These are phyloP conservation scores for Agaricus sinodeliciosus DNA, from an alignment of 768 basidiomycete species.

Conservation along the genomic window DNA sequence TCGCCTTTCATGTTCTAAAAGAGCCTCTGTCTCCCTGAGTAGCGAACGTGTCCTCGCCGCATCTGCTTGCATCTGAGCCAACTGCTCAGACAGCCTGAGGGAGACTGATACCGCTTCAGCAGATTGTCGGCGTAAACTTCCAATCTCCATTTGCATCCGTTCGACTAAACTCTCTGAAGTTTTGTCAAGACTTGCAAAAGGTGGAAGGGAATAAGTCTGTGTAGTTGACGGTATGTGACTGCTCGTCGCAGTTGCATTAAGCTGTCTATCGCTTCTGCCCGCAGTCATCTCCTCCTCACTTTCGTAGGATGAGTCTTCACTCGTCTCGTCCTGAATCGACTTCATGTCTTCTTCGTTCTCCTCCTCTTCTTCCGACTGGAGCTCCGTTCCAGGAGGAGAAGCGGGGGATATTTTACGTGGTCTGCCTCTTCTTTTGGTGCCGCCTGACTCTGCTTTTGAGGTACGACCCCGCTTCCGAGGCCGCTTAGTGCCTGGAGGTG, in stretches of 20 bases:
- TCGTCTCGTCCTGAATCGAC: slow-evolving; percentile 25
- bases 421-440: slow-evolving; percentile 8
- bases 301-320: slow-evolving; percentile 52
- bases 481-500: slow-evolving; percentile 83
- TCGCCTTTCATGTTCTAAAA: slow-evolving; percentile 51
- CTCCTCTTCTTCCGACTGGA: slow-evolving; percentile 30
- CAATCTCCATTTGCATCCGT: slow-evolving; percentile 60
- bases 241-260: neutral
- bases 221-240: slow-evolving; percentile 16
- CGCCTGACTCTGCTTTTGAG: neutral
- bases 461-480: slow-evolving; percentile 71
- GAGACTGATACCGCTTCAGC: slow-evolving; percentile 63
- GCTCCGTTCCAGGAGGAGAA: slow-evolving; percentile 6
- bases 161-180: slow-evolving; percentile 42
- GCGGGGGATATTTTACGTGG: slow-evolving; percentile 7
- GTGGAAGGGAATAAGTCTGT: slow-evolving; percentile 34
- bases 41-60: slow-evolving; percentile 47
- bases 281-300: slow-evolving; percentile 60
- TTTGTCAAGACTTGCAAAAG: slow-evolving; percentile 33
- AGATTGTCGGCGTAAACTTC: slow-evolving; percentile 55
- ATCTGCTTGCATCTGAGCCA: slow-evolving; percentile 61
- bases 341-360: slow-evolving; percentile 32
- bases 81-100: slow-evolving; percentile 59
- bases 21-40: slow-evolving; percentile 46
- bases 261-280: neutral